Conservation (phyloP, 164 flowering plant species). For the Amborella trichopoda region DNA sequence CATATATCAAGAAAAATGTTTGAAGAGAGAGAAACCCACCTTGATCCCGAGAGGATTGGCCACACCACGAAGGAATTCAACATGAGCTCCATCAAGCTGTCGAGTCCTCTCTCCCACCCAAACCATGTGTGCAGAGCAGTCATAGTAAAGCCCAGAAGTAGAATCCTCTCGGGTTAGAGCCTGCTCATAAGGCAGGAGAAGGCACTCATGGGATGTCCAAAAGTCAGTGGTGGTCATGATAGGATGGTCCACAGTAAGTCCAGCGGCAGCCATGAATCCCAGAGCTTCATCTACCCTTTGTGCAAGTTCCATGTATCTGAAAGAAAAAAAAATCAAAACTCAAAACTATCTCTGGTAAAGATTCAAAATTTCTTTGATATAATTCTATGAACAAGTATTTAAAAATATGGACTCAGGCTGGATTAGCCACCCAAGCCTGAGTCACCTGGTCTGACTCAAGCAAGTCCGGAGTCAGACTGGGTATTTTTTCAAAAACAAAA, state of each 20-base stretch:
- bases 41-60: constrained; percentile 45
- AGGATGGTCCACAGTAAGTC: constrained; percentile 28
- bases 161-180: constrained; percentile 37
- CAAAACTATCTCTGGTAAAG: neutral
- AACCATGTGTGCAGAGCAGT: constrained; percentile 43
- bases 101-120: constrained; percentile 53
- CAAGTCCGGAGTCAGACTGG: neutral
- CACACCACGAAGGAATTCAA: constrained; percentile 36
- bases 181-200: constrained; percentile 37
- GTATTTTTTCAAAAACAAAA: neutral
- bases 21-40: no score
- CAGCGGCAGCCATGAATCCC: constrained; percentile 44
- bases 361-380: neutral
- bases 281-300: constrained; percentile 50
- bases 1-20: no score
- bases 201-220: constrained; percentile 44
- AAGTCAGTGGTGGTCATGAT: constrained; percentile 33
- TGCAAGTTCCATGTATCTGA: constrained; percentile 38
- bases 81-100: constrained; percentile 43
- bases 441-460: no score
- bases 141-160: constrained; percentile 31
- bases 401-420: neutral
- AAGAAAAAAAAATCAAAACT: neutral
- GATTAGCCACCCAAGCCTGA: no score
- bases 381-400: neutral